Conservation (phyloP, 202 grass and related monocot species). For the Carex arenaria region DNA sequence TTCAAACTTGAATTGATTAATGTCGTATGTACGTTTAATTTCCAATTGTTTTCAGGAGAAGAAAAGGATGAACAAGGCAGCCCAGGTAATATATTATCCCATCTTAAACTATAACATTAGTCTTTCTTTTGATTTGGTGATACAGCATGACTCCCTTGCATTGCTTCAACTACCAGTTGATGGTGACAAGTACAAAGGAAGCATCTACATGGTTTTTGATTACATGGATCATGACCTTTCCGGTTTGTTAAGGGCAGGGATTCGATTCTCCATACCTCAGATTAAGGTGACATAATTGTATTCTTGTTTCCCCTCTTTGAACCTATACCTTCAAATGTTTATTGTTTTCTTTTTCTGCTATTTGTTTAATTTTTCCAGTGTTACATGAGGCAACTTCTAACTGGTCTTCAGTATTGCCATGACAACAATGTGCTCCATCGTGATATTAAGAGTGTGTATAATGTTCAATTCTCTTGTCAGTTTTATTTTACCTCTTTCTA, state of each 20-base stretch:
- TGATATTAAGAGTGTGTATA: constrained; percentile 74
- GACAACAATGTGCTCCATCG: constrained; percentile 92
- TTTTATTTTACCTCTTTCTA: background rate
- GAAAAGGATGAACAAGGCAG: constrained; percentile 57
- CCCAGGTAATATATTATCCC: constrained; percentile 26
- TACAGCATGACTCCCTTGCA: background rate
- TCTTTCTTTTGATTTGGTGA: background rate
- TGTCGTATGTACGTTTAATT: constrained; percentile 5
- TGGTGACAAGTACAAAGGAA: constrained; percentile 89
- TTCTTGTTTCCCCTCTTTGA: constrained; percentile 12
- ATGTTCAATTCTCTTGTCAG: background rate
- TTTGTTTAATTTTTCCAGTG: constrained; percentile 47
- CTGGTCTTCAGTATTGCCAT: constrained; percentile 85
- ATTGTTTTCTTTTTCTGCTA: background rate
- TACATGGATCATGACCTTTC: constrained; percentile 99
- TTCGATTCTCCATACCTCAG: constrained; percentile 83
- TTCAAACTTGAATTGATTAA: background rate
- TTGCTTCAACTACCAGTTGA: constrained; percentile 39
- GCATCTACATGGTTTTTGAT: constrained; percentile 96
- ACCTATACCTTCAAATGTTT: background rate
- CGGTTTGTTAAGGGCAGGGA: constrained; percentile 67
- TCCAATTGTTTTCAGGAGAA: constrained; percentile 25
- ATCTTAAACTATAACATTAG: background rate
- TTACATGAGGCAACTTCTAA: constrained; percentile 93
- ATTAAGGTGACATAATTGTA: constrained; percentile 65